These are phyloP conservation scores for Coemansia sp. DNA, from an alignment of 192 early-diverging fungal genomes.

Conservation along the genomic window DNA sequence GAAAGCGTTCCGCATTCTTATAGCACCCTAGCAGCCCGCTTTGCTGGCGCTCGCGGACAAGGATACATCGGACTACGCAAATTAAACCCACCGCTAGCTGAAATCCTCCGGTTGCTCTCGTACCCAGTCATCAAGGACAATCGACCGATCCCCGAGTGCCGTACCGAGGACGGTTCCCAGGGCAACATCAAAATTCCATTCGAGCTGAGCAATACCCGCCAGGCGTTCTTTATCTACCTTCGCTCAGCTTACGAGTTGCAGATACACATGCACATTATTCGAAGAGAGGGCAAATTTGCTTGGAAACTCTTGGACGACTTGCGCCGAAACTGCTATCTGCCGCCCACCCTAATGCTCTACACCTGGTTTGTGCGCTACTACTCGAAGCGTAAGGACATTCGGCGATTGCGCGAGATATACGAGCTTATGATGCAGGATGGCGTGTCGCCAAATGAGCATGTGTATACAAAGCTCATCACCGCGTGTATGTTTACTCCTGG, in stretches of 20 bases:
- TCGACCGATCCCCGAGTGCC: constrained; percentile 19
- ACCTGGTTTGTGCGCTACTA: constrained; percentile 50
- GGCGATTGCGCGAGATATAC: constrained; percentile 37
- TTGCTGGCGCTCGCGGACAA: constrained; percentile 29
- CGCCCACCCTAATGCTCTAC: constrained; percentile 40
- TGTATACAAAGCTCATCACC: constrained; percentile 54
- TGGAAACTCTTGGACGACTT: constrained; percentile 42
- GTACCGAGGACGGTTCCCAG: neutral
- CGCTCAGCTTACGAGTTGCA: constrained; percentile 51
- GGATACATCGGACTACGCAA: constrained; percentile 27
- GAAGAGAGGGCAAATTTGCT: constrained; percentile 24
- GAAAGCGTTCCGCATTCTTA: neutral
- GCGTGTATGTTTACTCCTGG: constrained; percentile 53
- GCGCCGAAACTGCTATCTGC: constrained; percentile 54
- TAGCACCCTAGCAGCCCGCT: constrained; percentile 31
- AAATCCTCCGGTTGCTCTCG: constrained; percentile 33
- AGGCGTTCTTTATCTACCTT: constrained; percentile 49
- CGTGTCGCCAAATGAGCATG: constrained; percentile 35
- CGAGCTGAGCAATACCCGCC: constrained; percentile 26
- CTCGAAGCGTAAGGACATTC: constrained; percentile 52
- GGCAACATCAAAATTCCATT: constrained; percentile 26
- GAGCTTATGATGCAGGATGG: constrained; percentile 54
- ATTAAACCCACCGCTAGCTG: constrained; percentile 13
- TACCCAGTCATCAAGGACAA: constrained; percentile 41
- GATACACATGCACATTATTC: constrained; percentile 35